phyloP scores from a whole-genome alignment of 192 early-diverging fungal genomes.

The Coemansia sp. region DNA sequence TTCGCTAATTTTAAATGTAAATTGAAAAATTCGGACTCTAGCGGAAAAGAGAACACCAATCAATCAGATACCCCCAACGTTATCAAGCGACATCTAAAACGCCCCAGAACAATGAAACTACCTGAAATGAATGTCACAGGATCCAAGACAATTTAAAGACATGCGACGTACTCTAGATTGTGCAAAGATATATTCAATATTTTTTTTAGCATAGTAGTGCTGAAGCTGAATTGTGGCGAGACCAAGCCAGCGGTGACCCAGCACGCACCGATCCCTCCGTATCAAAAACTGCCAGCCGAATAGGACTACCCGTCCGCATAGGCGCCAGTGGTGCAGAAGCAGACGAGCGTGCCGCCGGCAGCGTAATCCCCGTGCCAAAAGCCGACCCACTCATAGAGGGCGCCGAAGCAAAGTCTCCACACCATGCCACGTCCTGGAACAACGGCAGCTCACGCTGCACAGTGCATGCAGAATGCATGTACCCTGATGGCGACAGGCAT shows the following conservation, averaged over 20 bases:
- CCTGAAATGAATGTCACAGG: background rate
- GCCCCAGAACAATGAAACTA: background rate
- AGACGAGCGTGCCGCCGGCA: background rate
- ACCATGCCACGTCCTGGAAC: conserved; percentile 50
- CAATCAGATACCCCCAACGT: too few species aligned
- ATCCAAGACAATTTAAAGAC: too few species aligned
- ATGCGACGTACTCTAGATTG: background rate
- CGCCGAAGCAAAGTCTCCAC: conserved; percentile 13
- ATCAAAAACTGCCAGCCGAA: conserved; percentile 32
- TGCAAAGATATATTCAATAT: background rate
- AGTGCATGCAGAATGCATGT: conserved; percentile 18
- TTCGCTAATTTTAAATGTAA: background rate
- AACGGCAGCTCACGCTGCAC: conserved; percentile 34
- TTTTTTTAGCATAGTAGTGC: conserved; percentile 29
- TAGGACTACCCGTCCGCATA: conserved; percentile 38
- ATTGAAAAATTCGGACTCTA: background rate
- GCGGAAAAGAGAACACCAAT: background rate
- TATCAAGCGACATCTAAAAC: background rate
- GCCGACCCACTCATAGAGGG: too few species aligned
- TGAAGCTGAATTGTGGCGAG: conserved; percentile 25
- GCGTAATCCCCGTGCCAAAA: background rate
- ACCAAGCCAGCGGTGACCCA: conserved; percentile 45
- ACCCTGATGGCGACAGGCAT: conserved; percentile 7
- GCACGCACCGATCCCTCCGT: conserved; percentile 32
- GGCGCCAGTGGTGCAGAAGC: conserved; percentile 12